These are phyloP conservation scores for Boletus sp. DNA, from an alignment of 1,284 basidiomycete species.

Conservation along the genomic window DNA sequence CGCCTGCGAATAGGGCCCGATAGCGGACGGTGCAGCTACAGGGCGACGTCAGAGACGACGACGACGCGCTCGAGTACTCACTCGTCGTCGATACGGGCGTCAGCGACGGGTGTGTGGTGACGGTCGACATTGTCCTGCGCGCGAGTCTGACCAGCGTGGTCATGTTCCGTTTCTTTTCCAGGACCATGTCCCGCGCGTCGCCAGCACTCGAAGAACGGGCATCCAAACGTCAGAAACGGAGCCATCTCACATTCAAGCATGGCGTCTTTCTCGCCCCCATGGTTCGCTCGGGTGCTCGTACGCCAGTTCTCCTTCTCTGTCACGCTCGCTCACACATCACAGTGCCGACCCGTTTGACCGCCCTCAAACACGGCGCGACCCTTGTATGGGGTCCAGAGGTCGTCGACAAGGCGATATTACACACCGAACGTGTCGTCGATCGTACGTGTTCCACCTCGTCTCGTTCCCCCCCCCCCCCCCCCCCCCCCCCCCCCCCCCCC, in stretches of 20 bases:
- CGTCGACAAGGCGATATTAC: constrained; percentile 95
- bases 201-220: constrained; percentile 35
- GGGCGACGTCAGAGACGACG: not conserved
- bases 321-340: constrained; percentile 3
- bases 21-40: constrained; percentile 81
- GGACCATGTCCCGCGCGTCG: constrained; percentile 41
- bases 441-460: constrained; percentile 53
- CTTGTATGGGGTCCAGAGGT: constrained; percentile 98
- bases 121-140: constrained; percentile 42
- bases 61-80: constrained; percentile 23
- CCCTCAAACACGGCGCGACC: constrained; percentile 91
- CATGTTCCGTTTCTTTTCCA: constrained; percentile 11
- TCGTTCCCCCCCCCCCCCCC: too few species aligned
- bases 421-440: constrained; percentile 82
- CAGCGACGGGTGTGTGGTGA: constrained; percentile 52
- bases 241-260: constrained; percentile 72
- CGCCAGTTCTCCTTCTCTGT: constrained; percentile 35
- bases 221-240: constrained; percentile 56
- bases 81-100: constrained; percentile 57
- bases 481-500: too few species aligned
- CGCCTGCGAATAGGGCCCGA: constrained; percentile 92
- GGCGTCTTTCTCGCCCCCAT: constrained; percentile 92
- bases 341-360: constrained; percentile 86
- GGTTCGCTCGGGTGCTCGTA: constrained; percentile 91
- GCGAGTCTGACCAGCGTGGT: not conserved